Evolutionary conservation across 2,329 filamentous ascomycete species (phyloP), one percentile per base, ranked within the genome.

Genomic region (Mycosphaerella sp.): DNA sequence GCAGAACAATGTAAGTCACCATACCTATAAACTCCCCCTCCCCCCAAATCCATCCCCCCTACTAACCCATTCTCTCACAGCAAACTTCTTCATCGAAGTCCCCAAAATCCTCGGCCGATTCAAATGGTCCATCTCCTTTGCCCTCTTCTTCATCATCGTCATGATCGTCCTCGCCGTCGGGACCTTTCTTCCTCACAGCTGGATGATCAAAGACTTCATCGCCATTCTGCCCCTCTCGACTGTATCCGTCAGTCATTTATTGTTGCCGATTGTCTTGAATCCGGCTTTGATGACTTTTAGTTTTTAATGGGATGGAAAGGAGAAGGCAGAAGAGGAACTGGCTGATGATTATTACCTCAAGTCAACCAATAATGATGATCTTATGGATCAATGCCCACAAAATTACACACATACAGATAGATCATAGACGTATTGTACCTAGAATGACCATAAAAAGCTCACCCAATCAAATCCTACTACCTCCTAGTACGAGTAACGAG

Each of bases 81-180:
- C 86, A 26, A 87, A 89, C 70, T 95, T 95, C 73, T 92, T 91
- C 73, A 86, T 88, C 56, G 89, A 93, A 68, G 81, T 91, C 14
- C 85, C 86, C 34, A 86, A 86, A 67, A 86, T 95, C 40, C 69
- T 92, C 48, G 85, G 84, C 72, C 84, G 82, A 70, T 92, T 92
- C 78, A 90, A 86, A 74, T 87, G 81, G 70, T 82, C 78, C 51
- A 86, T 89, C 69, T 66, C 80, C 45, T 82, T 87, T 61, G 76
- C 81, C 1, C 67, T 81, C 34, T 43, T 80, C 29, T 79, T 78
- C 57, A 82, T 86, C 53, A 71, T 72, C 17, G 77, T 70, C 60
- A 87, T 89, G 77, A 70, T 88, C 61, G 74, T 86, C 54, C 70
- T 89, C 44, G 84, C 83, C 6, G 74, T 77, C 6, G 84, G 76